Conservation (phyloP, 805 yeast genomes). For the Lipomyces starkeyi region DNA sequence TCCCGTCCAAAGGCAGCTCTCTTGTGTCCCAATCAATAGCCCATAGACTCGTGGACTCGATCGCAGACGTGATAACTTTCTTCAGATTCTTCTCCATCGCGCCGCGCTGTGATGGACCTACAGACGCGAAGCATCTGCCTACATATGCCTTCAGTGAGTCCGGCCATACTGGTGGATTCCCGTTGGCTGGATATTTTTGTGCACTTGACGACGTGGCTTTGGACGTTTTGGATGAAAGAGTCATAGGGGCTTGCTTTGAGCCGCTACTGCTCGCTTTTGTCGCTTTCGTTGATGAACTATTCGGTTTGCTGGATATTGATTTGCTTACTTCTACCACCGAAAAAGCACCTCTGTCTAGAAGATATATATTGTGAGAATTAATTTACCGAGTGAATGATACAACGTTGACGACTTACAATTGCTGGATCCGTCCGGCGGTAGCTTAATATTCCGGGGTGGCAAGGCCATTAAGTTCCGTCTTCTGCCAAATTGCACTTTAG, state of each 20-base stretch:
- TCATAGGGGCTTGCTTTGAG: neutral
- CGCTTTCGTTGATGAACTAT: neutral
- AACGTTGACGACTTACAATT: neutral
- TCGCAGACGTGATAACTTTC: conserved; percentile 56
- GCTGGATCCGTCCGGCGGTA: neutral
- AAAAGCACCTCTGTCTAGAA: conserved; percentile 7
- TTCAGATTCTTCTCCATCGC: conserved; percentile 59
- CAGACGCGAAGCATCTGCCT: conserved; percentile 52
- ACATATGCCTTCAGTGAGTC: conserved; percentile 59
- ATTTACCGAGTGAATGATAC: neutral
- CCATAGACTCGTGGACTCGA: conserved; percentile 52
- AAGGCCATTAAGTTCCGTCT: conserved; percentile 11
- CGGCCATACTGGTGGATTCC: conserved; percentile 55
- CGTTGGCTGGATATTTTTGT: conserved; percentile 6
- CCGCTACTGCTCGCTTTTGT: neutral
- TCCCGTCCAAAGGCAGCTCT: conserved; percentile 54
- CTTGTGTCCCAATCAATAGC: conserved; percentile 61
- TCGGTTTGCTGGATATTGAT: conserved; percentile 8
- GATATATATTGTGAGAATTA: neutral
- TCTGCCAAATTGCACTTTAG: neutral
- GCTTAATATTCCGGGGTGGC: conserved; percentile 19
- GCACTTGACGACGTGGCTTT: neutral
- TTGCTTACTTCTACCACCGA: conserved; percentile 17
- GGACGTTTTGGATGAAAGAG: neutral
- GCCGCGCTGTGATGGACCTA: conserved; percentile 49